phyloP scores from a whole-genome alignment of 2,329 filamentous ascomycete species.

The Colletotrichum sp. region DNA sequence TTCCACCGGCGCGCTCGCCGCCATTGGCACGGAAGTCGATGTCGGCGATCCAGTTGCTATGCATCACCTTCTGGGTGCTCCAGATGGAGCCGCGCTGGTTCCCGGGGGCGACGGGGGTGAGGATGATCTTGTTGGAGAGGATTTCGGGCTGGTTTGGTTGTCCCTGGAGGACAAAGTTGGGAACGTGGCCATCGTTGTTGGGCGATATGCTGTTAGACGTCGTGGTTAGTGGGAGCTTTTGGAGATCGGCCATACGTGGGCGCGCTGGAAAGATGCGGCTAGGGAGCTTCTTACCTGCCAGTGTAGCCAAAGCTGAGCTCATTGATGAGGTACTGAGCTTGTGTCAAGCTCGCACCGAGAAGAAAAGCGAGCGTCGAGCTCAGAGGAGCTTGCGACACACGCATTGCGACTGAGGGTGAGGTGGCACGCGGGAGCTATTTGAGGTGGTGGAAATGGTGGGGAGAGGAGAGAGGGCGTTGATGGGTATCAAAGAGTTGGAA shows the following conservation, averaged over 20 bases:
- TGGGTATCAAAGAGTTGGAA: slow-evolving; percentile 3
- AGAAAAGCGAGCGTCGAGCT: slow-evolving; percentile 42
- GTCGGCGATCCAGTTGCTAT: slow-evolving; percentile 79
- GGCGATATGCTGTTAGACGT: slow-evolving; percentile 14
- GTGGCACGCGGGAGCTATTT: slow-evolving; percentile 1
- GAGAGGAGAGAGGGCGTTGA: not conserved
- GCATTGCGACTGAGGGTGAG: slow-evolving; percentile 43
- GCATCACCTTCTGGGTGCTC: slow-evolving; percentile 67
- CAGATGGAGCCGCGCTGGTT: slow-evolving; percentile 85
- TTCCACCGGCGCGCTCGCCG: slow-evolving; percentile 83
- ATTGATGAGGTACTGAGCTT: slow-evolving; percentile 72
- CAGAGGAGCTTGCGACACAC: slow-evolving; percentile 30
- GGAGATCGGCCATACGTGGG: not conserved
- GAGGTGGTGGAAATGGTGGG: not conserved
- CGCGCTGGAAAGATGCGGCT: not conserved
- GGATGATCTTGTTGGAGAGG: slow-evolving; percentile 88
- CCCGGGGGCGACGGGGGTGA: slow-evolving; percentile 88
- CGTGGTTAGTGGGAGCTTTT: not conserved
- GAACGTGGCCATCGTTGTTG: slow-evolving; percentile 38
- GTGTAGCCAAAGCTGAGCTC: slow-evolving; percentile 80
- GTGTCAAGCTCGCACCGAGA: slow-evolving; percentile 53
- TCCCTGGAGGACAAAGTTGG: slow-evolving; percentile 61
- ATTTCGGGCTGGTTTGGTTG: slow-evolving; percentile 64
- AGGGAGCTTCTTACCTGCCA: slow-evolving; percentile 54
- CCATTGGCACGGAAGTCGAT: slow-evolving; percentile 89